Percentiles rank a stretch among this genome's conserved stretches.
Conservation (phyloP, 2,329 filamentous ascomycete species). For the Botrytis aclada region DNA sequence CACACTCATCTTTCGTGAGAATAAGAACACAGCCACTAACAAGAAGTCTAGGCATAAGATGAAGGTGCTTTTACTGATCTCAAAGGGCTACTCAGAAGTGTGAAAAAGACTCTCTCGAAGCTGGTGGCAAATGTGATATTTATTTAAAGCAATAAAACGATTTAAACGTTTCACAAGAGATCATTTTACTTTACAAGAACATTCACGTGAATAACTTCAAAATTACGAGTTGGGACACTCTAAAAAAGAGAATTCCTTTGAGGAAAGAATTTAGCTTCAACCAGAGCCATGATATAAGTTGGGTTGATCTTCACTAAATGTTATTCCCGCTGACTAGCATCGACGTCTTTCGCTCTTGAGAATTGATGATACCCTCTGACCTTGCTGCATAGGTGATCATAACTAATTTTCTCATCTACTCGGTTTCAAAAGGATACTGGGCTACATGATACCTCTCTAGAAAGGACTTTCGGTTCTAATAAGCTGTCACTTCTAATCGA, state of each 20-base stretch:
- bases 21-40: too few species aligned
- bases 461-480: rapidly evolving
- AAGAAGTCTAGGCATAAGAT: too few species aligned
- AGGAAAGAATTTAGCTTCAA: neutral
- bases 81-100: neutral
- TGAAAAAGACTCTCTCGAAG: neutral
- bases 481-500: too few species aligned
- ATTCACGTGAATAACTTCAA: neutral
- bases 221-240: neutral
- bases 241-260: neutral
- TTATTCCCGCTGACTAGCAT: neutral
- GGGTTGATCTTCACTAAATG: neutral
- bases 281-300: neutral
- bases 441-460: too few species aligned
- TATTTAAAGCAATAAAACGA: neutral
- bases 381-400: too few species aligned
- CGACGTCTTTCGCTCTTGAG: neutral
- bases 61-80: too few species aligned
- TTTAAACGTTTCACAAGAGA: neutral
- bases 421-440: too few species aligned
- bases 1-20: too few species aligned
- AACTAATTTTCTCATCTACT: too few species aligned
- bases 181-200: neutral
- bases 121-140: neutral
- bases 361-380: neutral